Evolutionary conservation across 805 yeast genomes (phyloP).

Genomic region (Scheffersomyces lignosus): DNA sequence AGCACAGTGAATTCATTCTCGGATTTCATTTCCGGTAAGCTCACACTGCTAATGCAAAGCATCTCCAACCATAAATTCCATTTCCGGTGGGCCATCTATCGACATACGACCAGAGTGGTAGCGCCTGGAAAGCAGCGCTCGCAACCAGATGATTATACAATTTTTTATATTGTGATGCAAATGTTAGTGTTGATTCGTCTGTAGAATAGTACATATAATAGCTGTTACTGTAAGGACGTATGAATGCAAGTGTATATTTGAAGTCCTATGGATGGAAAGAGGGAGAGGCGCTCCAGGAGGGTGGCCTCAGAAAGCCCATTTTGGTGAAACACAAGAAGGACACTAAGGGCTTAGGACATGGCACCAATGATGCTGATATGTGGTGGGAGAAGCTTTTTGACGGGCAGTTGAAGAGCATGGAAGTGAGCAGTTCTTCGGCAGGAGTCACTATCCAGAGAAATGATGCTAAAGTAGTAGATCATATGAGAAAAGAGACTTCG

Average conservation of each 20-base stretch:
- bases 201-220: no score
- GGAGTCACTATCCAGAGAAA: conserved; percentile 56
- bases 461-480: conserved; percentile 44
- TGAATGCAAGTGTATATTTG: conserved; percentile 77
- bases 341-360: conserved; percentile 86
- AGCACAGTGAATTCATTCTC: no score
- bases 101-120: no score
- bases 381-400: conserved; percentile 99
- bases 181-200: no score
- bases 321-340: conserved; percentile 89
- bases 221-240: no score
- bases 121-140: no score
- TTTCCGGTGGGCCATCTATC: no score
- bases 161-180: conserved; percentile 4
- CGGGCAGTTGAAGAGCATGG: conserved; percentile 81
- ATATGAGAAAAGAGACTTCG: conserved; percentile 52
- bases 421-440: conserved; percentile 44
- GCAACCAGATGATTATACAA: background rate
- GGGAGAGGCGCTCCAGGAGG: conserved; percentile 79
- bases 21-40: no score
- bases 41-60: no score
- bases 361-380: conserved; percentile 72
- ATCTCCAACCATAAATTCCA: no score
- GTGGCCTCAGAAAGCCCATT: conserved; percentile 83
- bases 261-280: conserved; percentile 86